Evolutionary conservation across 1,284 basidiomycete species (phyloP), one percentile per base, ranked within the genome.

Genomic region (Ustilago nuda): DNA sequence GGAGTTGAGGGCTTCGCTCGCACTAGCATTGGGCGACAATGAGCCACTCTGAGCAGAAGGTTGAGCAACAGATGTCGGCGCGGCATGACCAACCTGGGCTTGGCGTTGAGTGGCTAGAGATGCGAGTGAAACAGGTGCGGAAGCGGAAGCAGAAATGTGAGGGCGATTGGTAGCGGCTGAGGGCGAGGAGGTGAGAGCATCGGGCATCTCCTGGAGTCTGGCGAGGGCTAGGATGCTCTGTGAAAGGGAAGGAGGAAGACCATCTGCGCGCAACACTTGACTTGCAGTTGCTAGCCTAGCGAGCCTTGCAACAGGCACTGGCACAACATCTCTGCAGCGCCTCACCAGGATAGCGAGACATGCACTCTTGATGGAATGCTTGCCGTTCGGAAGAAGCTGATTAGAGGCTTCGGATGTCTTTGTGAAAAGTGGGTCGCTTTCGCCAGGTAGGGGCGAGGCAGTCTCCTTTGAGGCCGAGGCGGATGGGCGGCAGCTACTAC

Each of bases 261-360:
- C 60, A 33, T 61, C 41, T 13, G 57, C 63, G 27, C 64, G 53
- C 32, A 70, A 35, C 33, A 72, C 32, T 45, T 72, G 63, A 30
- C 67, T 66, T 39, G 64, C 61, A 5, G 58, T 67, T 12, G 61
- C 67, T 48, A 83, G 69, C 19, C 81, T 62, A 8, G 82, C 84
- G 4, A 82, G 60, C 43, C 83, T 72, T 11, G 84, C 83, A 0
- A 85, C 79, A 23, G 84, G 83, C 2, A 85, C 81, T 19, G 84
- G 82, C 5, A 85, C 83, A 8, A 84, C 66, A 30, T 85, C 84
- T 46, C 84, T 69, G 51, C 80, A 85, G 19, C 83, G 72, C 4
- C 72, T 41, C 7, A 85, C 51, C 30, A 83, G 62, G 51, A 85
- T 79, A 27, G 73, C 62, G 13, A 63, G 50, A 30, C 77, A 70